Percentiles rank a stretch among this genome's conserved stretches.
phyloP scores from a whole-genome alignment of 805 yeast genomes.

The Candida rishiriensis region DNA sequence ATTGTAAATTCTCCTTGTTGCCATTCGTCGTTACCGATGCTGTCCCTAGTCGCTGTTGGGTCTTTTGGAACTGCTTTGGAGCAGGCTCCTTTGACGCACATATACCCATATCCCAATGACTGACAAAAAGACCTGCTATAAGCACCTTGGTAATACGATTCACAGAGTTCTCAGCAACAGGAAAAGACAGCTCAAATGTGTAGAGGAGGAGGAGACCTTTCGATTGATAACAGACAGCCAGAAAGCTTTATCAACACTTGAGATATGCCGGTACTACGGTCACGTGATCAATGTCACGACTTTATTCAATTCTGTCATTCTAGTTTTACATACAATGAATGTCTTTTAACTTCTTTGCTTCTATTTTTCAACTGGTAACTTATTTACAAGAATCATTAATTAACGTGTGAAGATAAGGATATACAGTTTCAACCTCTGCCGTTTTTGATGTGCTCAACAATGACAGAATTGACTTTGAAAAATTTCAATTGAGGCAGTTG shows the following conservation, averaged over 20 bases:
- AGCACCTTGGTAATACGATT: too few species aligned
- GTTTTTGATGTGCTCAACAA: slow-evolving; percentile 12
- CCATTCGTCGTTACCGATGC: not conserved
- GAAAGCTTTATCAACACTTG: too few species aligned
- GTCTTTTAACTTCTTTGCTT: too few species aligned
- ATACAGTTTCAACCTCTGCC: not conserved
- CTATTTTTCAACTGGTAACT: too few species aligned
- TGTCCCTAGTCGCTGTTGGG: slow-evolving; percentile 5
- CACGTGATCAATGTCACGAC: too few species aligned
- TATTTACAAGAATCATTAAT: not conserved
- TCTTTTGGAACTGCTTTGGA: slow-evolving; percentile 1
- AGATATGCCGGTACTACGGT: too few species aligned
- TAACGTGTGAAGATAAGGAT: not conserved
- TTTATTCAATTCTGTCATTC: too few species aligned
- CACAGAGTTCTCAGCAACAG: too few species aligned
- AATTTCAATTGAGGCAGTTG: slow-evolving; percentile 35
- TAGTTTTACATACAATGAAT: too few species aligned
- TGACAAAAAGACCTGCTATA: not conserved
- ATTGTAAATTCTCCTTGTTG: slow-evolving; percentile 1
- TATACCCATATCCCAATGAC: slow-evolving; percentile 16
- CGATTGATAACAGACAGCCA: too few species aligned
- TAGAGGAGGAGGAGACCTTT: too few species aligned
- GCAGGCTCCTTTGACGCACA: slow-evolving; percentile 23
- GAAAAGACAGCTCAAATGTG: too few species aligned
- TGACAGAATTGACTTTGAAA: slow-evolving; percentile 15